These are phyloP conservation scores for Geosmithia putterillii DNA, from an alignment of 2,329 filamentous ascomycete species.

Conservation along the genomic window DNA sequence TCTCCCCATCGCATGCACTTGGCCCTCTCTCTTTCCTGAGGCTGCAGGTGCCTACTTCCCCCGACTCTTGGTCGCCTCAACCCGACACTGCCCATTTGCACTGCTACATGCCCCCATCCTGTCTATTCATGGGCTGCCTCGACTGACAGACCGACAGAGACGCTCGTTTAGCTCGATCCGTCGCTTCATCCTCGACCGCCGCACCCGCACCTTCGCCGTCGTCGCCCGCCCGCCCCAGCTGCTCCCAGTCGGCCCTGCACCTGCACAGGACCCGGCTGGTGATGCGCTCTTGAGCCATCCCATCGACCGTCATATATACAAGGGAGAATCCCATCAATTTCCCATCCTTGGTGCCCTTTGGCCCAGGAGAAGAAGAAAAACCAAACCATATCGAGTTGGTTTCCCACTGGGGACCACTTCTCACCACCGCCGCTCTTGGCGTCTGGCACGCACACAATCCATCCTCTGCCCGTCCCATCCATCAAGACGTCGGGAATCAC, in stretches of 20 bases:
- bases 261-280: not conserved
- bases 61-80: not conserved
- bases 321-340: slow-evolving; percentile 16
- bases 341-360: slow-evolving; percentile 32
- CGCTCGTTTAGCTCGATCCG: not conserved
- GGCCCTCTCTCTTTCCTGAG: not conserved
- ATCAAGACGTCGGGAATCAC: not conserved
- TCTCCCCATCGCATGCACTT: slow-evolving; percentile 4
- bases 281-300: slow-evolving; percentile 1
- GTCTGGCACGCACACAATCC: not conserved
- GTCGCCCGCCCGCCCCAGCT: not conserved
- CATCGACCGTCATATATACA: slow-evolving; percentile 7
- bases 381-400: not conserved
- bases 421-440: not conserved
- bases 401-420: not conserved
- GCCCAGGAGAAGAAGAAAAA: slow-evolving; percentile 8
- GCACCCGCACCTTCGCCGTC: not conserved
- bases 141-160: not conserved
- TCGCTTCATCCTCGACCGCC: slow-evolving; percentile 1
- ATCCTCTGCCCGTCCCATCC: not conserved
- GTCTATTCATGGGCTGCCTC: not conserved
- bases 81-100: not conserved
- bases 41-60: not conserved
- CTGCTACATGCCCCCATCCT: not conserved
- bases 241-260: slow-evolving; percentile 2